Base-by-base conservation (phyloP, 257 asterid genomes). In the Scutellaria minor region DNA sequence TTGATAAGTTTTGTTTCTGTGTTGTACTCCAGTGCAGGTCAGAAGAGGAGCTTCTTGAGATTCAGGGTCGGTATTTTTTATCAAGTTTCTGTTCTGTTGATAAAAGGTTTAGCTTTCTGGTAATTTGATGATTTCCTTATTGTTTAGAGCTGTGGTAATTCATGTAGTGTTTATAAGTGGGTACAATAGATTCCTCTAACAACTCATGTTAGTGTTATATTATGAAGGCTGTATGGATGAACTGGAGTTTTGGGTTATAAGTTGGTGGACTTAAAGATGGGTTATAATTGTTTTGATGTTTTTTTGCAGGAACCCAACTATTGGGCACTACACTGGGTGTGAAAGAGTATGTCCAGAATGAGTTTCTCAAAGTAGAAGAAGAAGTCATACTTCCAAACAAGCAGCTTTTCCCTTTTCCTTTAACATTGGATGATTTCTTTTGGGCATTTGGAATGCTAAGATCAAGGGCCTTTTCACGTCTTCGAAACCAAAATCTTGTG, bases 371-470 rank as follows among this genome's bases (percentile, higher is more conserved):
- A 82, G 81, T 92, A 60, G 88, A 87, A 79, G 83, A 86, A 56
- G 93, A 94, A 78, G 75, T 92, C 75, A 83, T 95, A 74, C 88
- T 87, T 53, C 88, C 92, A 47, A 95, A 92, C 87, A 85, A 86
- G 85, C 62, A 82, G 80, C 89, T 95, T 37, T 95, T 95, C 84
- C 96, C 97, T 42, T 85, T 74, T 64, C 62, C 92, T 24, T 53
- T 90, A 61, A 87, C 98, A 53, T 15, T 83, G 83, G 95, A 95
- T 57, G 96, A 91, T 80, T 95, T 95, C 89, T 82, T 88, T 40
- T 95, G 99, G 99, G 99, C 95, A 78, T 94, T 91, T 81, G 99
- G 97, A 48, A 86, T 94, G 46, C 95, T 94, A 62, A 87, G 98
- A 86, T 91, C 99, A 42, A 88, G 97, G 81, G 97, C 98, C 1